These are phyloP conservation scores for Starmerella bombi DNA, from an alignment of 805 yeast genomes.

Conservation along the genomic window DNA sequence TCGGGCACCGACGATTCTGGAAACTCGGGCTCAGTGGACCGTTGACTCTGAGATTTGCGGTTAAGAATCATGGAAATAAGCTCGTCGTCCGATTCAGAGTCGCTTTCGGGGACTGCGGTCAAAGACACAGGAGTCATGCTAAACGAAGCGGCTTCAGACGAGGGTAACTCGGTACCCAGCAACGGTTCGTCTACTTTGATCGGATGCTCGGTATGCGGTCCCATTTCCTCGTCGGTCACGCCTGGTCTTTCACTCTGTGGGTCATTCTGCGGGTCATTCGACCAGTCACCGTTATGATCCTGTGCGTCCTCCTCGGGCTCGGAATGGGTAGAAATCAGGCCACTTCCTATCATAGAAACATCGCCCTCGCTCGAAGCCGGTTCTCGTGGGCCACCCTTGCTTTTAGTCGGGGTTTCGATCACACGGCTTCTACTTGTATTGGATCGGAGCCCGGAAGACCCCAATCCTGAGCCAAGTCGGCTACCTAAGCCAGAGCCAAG, in stretches of 20 bases:
- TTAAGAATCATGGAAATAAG: neutral
- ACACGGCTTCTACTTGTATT: neutral
- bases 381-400: neutral
- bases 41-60: no score
- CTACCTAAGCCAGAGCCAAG: constrained; percentile 6
- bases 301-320: neutral
- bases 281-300: no score
- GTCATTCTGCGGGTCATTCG: neutral
- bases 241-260: neutral
- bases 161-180: neutral
- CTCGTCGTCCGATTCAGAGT: constrained; percentile 6
- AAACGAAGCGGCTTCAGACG: neutral
- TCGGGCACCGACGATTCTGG: no score
- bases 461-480: constrained; percentile 2
- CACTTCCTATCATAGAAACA: constrained; percentile 8
- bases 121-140: constrained; percentile 2
- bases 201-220: neutral
- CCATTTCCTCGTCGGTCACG: neutral
- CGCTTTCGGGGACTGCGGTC: constrained; percentile 1
- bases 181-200: neutral
- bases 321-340: neutral
- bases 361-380: constrained; percentile 2
- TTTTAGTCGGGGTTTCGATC: constrained; percentile 3
- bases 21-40: no score
- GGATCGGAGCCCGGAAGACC: neutral